A percentile compares a stretch with the other conserved stretches of the same genome.
Evolutionary conservation across 352 stramenopile genomes (phyloP).

Genomic region (Globisporangium paddicum): DNA sequence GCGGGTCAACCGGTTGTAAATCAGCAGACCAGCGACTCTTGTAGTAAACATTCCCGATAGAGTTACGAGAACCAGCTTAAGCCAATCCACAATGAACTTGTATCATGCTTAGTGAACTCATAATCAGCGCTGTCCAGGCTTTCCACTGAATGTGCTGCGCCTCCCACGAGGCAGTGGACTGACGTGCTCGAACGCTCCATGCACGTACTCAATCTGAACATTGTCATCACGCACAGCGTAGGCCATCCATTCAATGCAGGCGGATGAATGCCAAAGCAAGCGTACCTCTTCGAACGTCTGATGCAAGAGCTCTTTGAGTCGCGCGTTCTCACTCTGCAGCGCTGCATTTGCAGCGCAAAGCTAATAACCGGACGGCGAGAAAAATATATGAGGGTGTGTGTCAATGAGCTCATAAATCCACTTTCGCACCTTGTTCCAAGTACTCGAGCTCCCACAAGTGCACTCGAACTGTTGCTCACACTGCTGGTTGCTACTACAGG

Average conservation of each 20-base stretch:
- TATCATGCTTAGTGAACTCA: not conserved
- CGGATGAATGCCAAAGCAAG: too few species aligned
- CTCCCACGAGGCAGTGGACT: not conserved
- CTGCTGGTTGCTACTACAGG: not conserved
- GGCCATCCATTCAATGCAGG: too few species aligned
- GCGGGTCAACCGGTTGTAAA: constrained; percentile 21
- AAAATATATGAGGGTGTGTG: not conserved
- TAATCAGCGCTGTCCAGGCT: not conserved
- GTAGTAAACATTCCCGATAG: too few species aligned
- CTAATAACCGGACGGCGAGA: constrained; percentile 8
- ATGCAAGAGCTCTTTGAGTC: constrained; percentile 26
- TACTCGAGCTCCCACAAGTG: not conserved
- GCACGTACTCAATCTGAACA: constrained; percentile 10
- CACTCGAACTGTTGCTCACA: not conserved
- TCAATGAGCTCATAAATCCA: too few species aligned
- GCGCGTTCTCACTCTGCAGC: constrained; percentile 30
- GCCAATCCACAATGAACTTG: too few species aligned
- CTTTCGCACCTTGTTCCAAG: constrained; percentile 7
- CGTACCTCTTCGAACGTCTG: constrained; percentile 22
- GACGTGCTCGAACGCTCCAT: not conserved
- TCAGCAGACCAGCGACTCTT: not conserved
- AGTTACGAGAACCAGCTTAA: too few species aligned
- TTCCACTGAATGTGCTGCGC: too few species aligned
- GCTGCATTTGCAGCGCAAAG: constrained; percentile 18
- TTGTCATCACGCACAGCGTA: not conserved